Conservation (phyloP, 1,284 basidiomycete species). For the Puccinia triticina region DNA sequence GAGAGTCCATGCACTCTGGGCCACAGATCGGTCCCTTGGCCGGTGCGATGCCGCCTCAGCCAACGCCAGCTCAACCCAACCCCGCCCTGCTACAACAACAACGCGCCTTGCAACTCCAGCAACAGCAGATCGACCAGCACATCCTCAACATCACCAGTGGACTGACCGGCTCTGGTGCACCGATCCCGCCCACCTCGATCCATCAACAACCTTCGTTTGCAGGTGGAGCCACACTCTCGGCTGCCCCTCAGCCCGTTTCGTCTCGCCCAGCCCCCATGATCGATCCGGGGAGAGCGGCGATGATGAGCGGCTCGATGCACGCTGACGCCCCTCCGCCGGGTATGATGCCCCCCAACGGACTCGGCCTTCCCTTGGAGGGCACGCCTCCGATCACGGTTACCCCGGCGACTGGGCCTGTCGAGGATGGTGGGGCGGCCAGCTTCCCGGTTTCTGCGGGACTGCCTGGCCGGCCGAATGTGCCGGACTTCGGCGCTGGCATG, state of each 20-base stretch:
- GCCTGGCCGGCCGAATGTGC: constrained; percentile 48
- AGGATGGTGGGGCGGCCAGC: not conserved
- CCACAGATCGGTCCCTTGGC: constrained; percentile 74
- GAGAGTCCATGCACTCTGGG: constrained; percentile 63
- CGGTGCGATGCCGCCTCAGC: constrained; percentile 55
- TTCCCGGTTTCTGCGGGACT: constrained; percentile 35
- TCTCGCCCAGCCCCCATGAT: constrained; percentile 68
- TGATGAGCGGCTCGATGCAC: constrained; percentile 41
- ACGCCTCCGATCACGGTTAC: constrained; percentile 15
- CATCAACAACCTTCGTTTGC: constrained; percentile 47
- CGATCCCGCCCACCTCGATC: constrained; percentile 51
- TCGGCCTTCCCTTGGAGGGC: not conserved
- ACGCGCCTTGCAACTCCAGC: constrained; percentile 75
- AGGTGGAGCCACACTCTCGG: constrained; percentile 55
- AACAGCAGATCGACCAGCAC: constrained; percentile 77
- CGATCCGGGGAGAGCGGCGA: constrained; percentile 48
- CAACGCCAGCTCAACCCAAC: constrained; percentile 66
- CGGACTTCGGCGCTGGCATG: constrained; percentile 46
- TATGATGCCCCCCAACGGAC: constrained; percentile 4
- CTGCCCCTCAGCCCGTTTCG: constrained; percentile 58
- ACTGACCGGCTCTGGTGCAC: constrained; percentile 64
- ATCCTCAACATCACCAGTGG: constrained; percentile 64
- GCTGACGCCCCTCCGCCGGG: not conserved
- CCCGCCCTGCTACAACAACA: constrained; percentile 63
- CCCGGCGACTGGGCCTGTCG: not conserved